phyloP scores from a whole-genome alignment of 768 basidiomycete genomes.

The Collybia mongolica region DNA sequence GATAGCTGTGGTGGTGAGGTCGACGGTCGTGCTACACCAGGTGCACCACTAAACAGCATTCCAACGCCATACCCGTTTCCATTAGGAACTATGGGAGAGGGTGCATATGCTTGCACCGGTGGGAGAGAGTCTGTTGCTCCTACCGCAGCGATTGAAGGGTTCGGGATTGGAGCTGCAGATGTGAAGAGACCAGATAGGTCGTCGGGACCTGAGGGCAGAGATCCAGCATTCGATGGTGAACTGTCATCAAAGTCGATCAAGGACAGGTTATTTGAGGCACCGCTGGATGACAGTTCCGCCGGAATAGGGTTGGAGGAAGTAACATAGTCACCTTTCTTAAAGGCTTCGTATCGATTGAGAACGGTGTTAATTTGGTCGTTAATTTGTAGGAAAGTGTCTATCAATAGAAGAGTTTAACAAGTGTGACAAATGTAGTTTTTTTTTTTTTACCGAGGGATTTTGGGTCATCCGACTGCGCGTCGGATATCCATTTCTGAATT shows the following conservation, averaged over 20 bases:
- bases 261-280: constrained; percentile 40
- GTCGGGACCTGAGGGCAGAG: constrained; percentile 29
- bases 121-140: constrained; percentile 3
- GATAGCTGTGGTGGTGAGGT: constrained; percentile 24
- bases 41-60: constrained; percentile 14
- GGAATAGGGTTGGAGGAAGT: constrained; percentile 70
- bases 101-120: constrained; percentile 17
- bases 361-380: constrained; percentile 98
- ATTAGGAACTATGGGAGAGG: constrained; percentile 21
- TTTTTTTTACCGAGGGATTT: constrained; percentile 78
- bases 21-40: constrained; percentile 13
- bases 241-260: constrained; percentile 80
- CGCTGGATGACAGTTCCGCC: constrained; percentile 44
- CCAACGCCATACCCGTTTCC: constrained; percentile 11
- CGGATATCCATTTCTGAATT: constrained; percentile 97
- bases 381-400: constrained; percentile 91
- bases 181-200: constrained; percentile 69
- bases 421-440: neutral
- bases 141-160: constrained; percentile 4
- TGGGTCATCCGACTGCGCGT: constrained; percentile 85
- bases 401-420: neutral
- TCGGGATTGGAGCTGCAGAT: constrained; percentile 13
- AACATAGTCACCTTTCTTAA: constrained; percentile 86
- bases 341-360: constrained; percentile 86
- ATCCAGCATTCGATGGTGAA: constrained; percentile 16